Evolutionary conservation across 345 rosid species (phyloP), one percentile per base, ranked within the genome.

Genomic region (Balakata baccata): DNA sequence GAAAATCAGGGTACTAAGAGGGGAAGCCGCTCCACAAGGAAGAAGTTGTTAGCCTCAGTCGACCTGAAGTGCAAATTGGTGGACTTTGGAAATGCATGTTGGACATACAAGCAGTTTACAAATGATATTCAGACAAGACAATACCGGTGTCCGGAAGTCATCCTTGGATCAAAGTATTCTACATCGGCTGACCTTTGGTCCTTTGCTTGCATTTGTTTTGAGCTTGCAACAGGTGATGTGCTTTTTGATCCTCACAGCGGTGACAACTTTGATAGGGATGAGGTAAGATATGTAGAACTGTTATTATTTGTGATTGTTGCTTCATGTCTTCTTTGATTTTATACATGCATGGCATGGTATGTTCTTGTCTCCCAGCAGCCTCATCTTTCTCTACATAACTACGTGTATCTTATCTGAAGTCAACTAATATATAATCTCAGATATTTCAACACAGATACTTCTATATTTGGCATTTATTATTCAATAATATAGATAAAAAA

Each of bases 111-210:
- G 81, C 94, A 90, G 75, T 88, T 90, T 73, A 88, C 94, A 8
- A 86, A 78, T 74, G 92, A 90, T 75, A 88, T 90, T 71, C 94
- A 90, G 74, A 90, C 94, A 17, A 88, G 94, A 71, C 92, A 86
- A 66, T 88, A 90, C 69, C 81, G 92, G 80, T 90, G 92, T 78
- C 94, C 92, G 7, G 90, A 90, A 82, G 94, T 85, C 60, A 81
- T 90, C 64, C 83, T 90, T 20, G 94, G 94, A 76, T 90, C 94
- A n/a, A 88, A 88, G 58, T 90, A 90, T 76, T 88, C 92, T 63
- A 90, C 90, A 41, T 83, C 94, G 23, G 94, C 89, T 3, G 94
- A 90, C 82, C 88, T 88, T 49, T 88, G 94, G 92, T 90, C 94
- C 51, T 88, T 88, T 78, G 89, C 92, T 56, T 90, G 94, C 80